Evolutionary conservation across 1,284 basidiomycete species (phyloP).

Genomic region (Acaromyces ingoldii): DNA sequence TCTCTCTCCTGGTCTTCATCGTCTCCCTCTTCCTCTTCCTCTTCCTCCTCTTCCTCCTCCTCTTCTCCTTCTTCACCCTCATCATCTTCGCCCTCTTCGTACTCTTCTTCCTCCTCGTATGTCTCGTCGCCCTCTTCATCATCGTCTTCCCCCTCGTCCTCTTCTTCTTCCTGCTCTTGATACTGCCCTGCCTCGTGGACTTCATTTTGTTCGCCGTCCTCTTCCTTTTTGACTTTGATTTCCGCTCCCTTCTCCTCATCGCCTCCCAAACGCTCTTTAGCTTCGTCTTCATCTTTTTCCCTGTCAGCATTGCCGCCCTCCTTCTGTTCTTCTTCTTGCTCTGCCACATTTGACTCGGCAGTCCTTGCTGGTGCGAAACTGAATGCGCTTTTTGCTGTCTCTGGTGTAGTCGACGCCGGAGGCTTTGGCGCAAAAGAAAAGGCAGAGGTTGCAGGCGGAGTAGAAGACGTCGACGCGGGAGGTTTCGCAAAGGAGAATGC

Average conservation of each 20-base stretch:
- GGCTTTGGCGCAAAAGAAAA: neutral
- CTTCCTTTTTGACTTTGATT: neutral
- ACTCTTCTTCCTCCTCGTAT: neutral
- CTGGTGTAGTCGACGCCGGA: neutral
- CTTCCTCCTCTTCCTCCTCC: neutral
- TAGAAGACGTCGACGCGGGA: neutral
- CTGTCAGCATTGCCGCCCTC: neutral
- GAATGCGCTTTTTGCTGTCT: slow-evolving; percentile 3
- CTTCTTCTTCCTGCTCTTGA: slow-evolving; percentile 3
- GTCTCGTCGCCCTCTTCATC: neutral
- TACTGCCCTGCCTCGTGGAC: neutral
- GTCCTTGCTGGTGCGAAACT: slow-evolving; percentile 11
- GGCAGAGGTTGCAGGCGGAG: neutral
- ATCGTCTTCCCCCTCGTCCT: neutral
- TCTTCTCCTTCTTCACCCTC: neutral
- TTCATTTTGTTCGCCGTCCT: neutral
- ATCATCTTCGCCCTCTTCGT: neutral
- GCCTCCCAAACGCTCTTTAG: neutral
- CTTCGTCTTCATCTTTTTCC: neutral
- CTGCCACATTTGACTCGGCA: slow-evolving; percentile 3
- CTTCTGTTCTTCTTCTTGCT: slow-evolving; percentile 7
- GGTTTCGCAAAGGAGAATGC: slow-evolving; percentile 7
- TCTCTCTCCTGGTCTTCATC: neutral
- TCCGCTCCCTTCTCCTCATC: neutral
- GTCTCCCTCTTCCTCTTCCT: slow-evolving; percentile 1